These are phyloP conservation scores for Jackrogersella minutella DNA, from an alignment of 495 filamentous ascomycete species.

Conservation along the genomic window DNA sequence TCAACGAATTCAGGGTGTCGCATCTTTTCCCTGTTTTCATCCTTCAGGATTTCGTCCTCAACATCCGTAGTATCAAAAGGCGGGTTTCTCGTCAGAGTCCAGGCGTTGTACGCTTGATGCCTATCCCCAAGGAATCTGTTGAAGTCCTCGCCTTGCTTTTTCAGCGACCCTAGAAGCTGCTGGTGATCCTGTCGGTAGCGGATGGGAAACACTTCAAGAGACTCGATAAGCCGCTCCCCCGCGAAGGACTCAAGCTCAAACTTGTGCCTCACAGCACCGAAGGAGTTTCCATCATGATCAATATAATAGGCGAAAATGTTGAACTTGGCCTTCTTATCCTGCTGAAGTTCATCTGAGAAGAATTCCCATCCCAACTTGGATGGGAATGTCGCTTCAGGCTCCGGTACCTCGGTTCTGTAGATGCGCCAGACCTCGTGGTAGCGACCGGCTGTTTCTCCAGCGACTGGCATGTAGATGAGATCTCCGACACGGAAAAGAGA, in stretches of 20 bases:
- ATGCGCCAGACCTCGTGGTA: constrained; percentile 47
- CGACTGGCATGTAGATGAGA: constrained; percentile 44
- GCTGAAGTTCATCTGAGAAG: constrained; percentile 36
- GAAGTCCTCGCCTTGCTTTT: constrained; percentile 55
- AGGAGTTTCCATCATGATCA: constrained; percentile 67
- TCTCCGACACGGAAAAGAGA: constrained; percentile 49
- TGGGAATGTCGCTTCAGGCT: constrained; percentile 31
- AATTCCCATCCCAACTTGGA: constrained; percentile 36
- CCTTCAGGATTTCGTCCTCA: constrained; percentile 32
- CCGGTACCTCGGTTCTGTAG: constrained; percentile 40
- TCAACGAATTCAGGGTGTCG: constrained; percentile 51
- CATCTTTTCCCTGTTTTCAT: constrained; percentile 38
- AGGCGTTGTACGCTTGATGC: constrained; percentile 55
- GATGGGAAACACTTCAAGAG: constrained; percentile 64
- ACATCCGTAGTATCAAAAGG: constrained; percentile 33
- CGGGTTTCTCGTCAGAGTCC: constrained; percentile 46
- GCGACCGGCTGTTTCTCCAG: constrained; percentile 34
- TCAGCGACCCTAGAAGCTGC: constrained; percentile 47
- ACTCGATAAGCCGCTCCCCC: constrained; percentile 64
- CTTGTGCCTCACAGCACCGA: constrained; percentile 54
- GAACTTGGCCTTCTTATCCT: constrained; percentile 38
- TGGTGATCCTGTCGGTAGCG: constrained; percentile 60
- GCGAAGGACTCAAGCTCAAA: constrained; percentile 58
- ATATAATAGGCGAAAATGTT: constrained; percentile 56
- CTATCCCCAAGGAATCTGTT: constrained; percentile 58